Percentiles rank a stretch among this genome's conserved stretches.
phyloP scores from a whole-genome alignment of 140 eudicot genomes.

The Senecio squalidus region DNA sequence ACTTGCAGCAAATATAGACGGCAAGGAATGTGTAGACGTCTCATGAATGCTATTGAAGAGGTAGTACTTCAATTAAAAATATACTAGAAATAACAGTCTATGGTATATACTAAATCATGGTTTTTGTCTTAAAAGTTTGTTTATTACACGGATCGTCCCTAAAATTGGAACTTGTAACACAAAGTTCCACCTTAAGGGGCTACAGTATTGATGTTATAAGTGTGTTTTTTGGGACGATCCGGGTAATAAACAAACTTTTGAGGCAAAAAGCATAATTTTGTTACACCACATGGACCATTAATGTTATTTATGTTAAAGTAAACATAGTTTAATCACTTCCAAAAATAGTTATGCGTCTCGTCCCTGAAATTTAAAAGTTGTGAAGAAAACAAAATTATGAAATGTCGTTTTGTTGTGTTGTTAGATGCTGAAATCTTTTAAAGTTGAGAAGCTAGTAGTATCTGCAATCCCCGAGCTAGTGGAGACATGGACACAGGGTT shows the following conservation, averaged over 20 bases:
- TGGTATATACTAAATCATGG: no score
- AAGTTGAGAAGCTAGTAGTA: slow-evolving; percentile 80
- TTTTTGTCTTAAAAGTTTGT: no score
- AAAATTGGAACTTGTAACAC: no score
- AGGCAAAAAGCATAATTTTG: no score
- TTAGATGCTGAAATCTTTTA: slow-evolving; percentile 76
- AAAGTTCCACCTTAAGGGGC: no score
- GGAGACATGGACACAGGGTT: slow-evolving; percentile 88
- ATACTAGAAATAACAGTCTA: neutral
- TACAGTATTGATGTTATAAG: no score
- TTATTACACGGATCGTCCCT: no score
- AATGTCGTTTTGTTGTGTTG: slow-evolving; percentile 9
- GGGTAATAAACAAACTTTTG: no score
- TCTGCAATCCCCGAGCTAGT: slow-evolving; percentile 79
- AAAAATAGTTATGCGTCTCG: neutral
- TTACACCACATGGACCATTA: no score
- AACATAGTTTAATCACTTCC: neutral
- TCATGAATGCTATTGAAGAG: slow-evolving; percentile 75
- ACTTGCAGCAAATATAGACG: slow-evolving; percentile 90
- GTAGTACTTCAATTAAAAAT: slow-evolving; percentile 24
- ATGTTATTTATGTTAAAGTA: no score
- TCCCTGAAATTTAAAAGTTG: neutral
- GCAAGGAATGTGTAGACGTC: slow-evolving; percentile 94
- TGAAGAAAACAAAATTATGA: neutral
- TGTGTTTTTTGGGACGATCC: no score